Percentiles rank a stretch among this genome's conserved stretches.
These are phyloP conservation scores for Astragalus glycyphyllos DNA, from an alignment of 306 rosid species.

Conservation along the genomic window DNA sequence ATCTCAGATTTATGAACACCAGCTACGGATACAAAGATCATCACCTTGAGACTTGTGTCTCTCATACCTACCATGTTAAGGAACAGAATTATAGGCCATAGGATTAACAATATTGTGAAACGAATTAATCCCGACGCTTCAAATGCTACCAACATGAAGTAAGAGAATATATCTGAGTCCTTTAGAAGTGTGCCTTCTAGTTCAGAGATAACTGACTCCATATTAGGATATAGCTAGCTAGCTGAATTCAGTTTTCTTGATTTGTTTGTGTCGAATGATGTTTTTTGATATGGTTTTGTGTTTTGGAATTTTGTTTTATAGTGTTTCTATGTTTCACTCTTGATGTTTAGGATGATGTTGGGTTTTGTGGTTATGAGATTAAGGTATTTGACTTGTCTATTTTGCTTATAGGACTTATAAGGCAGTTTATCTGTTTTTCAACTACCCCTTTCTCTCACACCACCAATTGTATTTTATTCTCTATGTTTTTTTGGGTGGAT, in stretches of 20 bases:
- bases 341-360: slow-evolving; percentile 18
- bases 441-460: slow-evolving; percentile 41
- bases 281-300: neutral
- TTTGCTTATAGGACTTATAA: slow-evolving; percentile 33
- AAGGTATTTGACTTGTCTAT: slow-evolving; percentile 35
- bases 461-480: neutral
- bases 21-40: slow-evolving; percentile 63
- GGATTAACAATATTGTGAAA: slow-evolving; percentile 56
- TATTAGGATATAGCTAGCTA: neutral
- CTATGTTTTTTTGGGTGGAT: slow-evolving; percentile 52
- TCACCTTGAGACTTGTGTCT: slow-evolving; percentile 53
- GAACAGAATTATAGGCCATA: slow-evolving; percentile 68
- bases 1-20: slow-evolving; percentile 67
- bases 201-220: slow-evolving; percentile 74
- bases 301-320: neutral
- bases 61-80: slow-evolving; percentile 49
- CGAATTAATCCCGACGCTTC: slow-evolving; percentile 88
- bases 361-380: slow-evolving; percentile 38
- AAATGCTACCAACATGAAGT: slow-evolving; percentile 85
- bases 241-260: neutral
- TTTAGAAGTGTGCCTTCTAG: slow-evolving; percentile 86
- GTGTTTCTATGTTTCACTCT: slow-evolving; percentile 3
- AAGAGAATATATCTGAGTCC: slow-evolving; percentile 65
- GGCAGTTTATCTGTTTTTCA: slow-evolving; percentile 73
- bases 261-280: slow-evolving; percentile 6